These are phyloP conservation scores for Juncus effusus DNA, from an alignment of 176 grass and related monocot genomes.

Conservation along the genomic window DNA sequence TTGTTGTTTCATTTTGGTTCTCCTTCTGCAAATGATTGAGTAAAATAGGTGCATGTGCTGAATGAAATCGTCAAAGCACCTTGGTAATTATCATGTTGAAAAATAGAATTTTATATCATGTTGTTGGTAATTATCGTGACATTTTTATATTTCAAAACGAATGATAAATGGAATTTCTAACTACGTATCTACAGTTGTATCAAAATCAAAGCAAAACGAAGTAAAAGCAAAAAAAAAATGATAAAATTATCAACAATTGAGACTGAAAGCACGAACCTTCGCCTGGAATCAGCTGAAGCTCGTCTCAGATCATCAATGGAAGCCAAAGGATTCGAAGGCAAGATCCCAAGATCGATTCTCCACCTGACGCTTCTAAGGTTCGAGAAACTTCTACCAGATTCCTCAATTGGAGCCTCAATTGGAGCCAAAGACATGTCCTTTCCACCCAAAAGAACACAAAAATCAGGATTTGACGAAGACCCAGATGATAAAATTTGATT, in stretches of 20 bases:
- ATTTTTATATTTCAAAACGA: too few relatives aligned
- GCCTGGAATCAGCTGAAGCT: slow-evolving; percentile 69
- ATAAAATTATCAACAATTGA: slow-evolving; percentile 21
- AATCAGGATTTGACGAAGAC: too few relatives aligned
- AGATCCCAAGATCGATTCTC: slow-evolving; percentile 88
- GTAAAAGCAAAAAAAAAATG: not conserved
- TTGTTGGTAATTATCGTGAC: too few relatives aligned
- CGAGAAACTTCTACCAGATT: slow-evolving; percentile 35
- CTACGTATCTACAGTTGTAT: too few relatives aligned
- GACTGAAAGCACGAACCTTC: slow-evolving; percentile 39
- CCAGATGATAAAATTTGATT: too few relatives aligned
- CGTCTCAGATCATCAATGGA: slow-evolving; percentile 76
- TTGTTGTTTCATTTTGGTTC: not conserved
- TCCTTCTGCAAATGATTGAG: not conserved
- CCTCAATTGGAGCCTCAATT: slow-evolving; percentile 27
- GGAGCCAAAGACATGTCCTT: slow-evolving; percentile 28
- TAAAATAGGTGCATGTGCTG: not conserved
- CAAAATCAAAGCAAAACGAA: too few relatives aligned
- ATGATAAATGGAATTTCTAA: too few relatives aligned
- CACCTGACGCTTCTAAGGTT: slow-evolving; percentile 71
- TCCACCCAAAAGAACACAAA: slow-evolving; percentile 10
- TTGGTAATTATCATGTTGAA: too few relatives aligned
- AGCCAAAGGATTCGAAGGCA: slow-evolving; percentile 50
- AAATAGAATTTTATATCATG: too few relatives aligned
- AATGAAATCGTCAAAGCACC: slow-evolving; percentile 14